These are phyloP conservation scores for Clarireedia sp. DNA, from an alignment of 2,329 filamentous ascomycete genomes.

Conservation along the genomic window DNA sequence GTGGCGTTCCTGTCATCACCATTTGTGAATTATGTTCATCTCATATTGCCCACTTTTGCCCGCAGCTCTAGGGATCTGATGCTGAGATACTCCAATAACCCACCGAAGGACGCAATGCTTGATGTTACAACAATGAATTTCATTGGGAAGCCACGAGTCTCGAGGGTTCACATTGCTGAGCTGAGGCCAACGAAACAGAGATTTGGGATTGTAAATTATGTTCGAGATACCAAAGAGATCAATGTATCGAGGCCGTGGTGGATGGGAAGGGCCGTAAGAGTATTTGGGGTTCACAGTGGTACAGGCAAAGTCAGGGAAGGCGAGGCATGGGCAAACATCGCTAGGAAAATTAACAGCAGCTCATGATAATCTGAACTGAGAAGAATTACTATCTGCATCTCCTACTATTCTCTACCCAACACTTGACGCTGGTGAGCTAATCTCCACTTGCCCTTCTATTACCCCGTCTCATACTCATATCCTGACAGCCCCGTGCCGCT, in stretches of 20 bases:
- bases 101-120: constrained; percentile 35
- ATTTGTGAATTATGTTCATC: constrained; percentile 64
- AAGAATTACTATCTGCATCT: too few relatives aligned
- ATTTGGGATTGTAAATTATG: constrained; percentile 28
- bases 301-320: constrained; percentile 16
- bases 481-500: too few relatives aligned
- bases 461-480: too few relatives aligned
- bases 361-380: too few relatives aligned
- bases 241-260: constrained; percentile 25
- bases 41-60: constrained; percentile 59
- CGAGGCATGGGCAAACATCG: constrained; percentile 26
- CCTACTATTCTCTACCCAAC: too few relatives aligned
- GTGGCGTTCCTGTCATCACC: constrained; percentile 58
- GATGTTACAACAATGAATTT: constrained; percentile 35
- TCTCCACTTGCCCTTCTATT: too few relatives aligned
- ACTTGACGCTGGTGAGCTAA: too few relatives aligned
- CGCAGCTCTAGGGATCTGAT: constrained; percentile 51
- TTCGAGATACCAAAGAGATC: constrained; percentile 19
- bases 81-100: constrained; percentile 41
- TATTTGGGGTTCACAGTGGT: constrained; percentile 27
- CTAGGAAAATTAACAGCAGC: constrained; percentile 1
- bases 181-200: constrained; percentile 21
- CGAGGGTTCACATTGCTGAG: constrained; percentile 22
- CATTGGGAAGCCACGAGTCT: constrained; percentile 31
- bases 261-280: constrained; percentile 19